Conservation (phyloP, 495 filamentous ascomycete species). For the Podospora tetraspora region DNA sequence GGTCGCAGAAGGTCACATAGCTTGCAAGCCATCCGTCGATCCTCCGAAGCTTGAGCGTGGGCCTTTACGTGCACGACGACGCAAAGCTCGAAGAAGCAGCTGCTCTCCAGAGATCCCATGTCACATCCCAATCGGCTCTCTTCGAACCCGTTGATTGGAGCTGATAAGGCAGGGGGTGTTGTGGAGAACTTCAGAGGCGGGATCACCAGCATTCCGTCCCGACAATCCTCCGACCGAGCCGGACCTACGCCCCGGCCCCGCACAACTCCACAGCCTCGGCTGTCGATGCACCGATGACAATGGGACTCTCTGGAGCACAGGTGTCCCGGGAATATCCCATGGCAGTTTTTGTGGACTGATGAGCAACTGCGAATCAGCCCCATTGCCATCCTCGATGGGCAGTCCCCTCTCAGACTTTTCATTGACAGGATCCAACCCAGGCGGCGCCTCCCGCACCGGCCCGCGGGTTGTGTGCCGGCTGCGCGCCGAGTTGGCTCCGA, state of each 20-base stretch:
- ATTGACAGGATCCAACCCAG: background rate
- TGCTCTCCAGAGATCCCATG: conserved; percentile 18
- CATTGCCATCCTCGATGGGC: background rate
- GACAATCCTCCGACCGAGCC: background rate
- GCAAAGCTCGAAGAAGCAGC: conserved; percentile 13
- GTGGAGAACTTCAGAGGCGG: conserved; percentile 11
- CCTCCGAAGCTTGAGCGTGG: conserved; percentile 7
- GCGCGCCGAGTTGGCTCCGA: background rate
- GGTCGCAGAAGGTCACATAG: conserved; percentile 25
- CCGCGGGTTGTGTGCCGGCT: background rate
- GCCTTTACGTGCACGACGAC: conserved; percentile 13
- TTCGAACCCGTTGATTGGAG: conserved; percentile 23
- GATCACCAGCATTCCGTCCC: conserved; percentile 5
- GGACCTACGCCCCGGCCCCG: background rate
- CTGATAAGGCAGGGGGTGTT: conserved; percentile 23
- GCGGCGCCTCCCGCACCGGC: background rate
- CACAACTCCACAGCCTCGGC: background rate
- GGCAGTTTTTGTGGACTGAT: background rate
- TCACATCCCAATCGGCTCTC: conserved; percentile 20
- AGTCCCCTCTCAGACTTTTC: background rate
- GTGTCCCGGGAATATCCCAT: background rate
- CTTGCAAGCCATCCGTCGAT: conserved; percentile 17
- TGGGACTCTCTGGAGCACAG: background rate
- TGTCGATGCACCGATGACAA: background rate
- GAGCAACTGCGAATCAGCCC: background rate